A percentile compares a stretch with the other conserved stretches of the same genome.
These are phyloP conservation scores for Wickerhamiella bombiphila DNA, from an alignment of 805 yeast genomes.

Conservation along the genomic window DNA sequence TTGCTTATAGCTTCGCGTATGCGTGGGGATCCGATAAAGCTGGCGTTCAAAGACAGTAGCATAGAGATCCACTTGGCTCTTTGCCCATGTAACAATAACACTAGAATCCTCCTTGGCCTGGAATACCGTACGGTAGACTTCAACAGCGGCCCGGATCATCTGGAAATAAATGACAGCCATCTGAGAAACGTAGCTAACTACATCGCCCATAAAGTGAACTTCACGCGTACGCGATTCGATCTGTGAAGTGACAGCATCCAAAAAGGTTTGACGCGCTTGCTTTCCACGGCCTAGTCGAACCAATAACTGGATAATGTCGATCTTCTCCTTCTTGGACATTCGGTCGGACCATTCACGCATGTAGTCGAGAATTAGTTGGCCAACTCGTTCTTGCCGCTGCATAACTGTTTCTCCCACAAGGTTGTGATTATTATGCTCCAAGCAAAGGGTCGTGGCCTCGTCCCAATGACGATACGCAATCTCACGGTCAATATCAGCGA, in stretches of 20 bases:
- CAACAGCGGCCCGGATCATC: conserved; percentile 41
- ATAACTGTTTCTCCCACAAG: conserved; percentile 6
- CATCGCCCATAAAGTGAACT: conserved; percentile 42
- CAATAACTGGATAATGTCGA: conserved; percentile 24
- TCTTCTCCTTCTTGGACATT: conserved; percentile 4
- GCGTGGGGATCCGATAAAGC: conserved; percentile 33
- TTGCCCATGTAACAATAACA: conserved; percentile 63
- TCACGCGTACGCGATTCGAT: conserved; percentile 35
- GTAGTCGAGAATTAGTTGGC: conserved; percentile 7
- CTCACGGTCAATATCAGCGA: conserved; percentile 56
- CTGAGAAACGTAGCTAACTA: conserved; percentile 41
- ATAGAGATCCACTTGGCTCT: conserved; percentile 45
- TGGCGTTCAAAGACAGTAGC: conserved; percentile 50
- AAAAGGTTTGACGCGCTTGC: conserved; percentile 34
- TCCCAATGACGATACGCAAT: conserved; percentile 46
- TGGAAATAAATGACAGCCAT: conserved; percentile 50
- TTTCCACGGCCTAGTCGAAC: conserved; percentile 30
- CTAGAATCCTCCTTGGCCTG: conserved; percentile 33
- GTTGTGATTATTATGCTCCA: conserved; percentile 3
- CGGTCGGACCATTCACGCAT: conserved; percentile 3
- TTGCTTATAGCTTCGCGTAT: conserved; percentile 36
- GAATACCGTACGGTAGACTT: conserved; percentile 40
- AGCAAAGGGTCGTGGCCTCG: conserved; percentile 26
- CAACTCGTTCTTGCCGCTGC: conserved; percentile 9
- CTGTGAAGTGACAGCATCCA: conserved; percentile 33